Conservation (phyloP, 176 grass and related monocot genomes). For the Coix lacrymajobi region DNA sequence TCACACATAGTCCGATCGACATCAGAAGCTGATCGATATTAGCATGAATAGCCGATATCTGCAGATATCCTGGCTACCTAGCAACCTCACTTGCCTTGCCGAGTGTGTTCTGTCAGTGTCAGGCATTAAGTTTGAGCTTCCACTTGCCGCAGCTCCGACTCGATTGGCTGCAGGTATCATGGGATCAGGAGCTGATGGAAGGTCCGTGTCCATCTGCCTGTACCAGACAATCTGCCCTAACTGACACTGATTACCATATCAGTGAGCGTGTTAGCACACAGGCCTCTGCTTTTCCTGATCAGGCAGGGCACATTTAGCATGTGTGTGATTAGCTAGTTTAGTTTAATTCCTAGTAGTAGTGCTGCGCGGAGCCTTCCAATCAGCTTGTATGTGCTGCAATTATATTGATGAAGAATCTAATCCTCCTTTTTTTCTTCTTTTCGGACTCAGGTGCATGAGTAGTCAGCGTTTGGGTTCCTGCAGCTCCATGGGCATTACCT, state of each 20-base stretch:
- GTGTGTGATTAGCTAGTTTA: background rate
- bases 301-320: conserved; percentile 20
- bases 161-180: background rate
- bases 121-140: background rate
- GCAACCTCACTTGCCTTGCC: no score
- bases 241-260: background rate
- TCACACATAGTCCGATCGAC: background rate
- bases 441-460: no score
- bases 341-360: background rate
- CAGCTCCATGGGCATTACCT: background rate
- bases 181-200: background rate
- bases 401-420: background rate
- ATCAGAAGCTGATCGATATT: background rate
- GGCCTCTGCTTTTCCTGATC: background rate
- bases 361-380: background rate
- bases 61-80: background rate
- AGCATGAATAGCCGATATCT: background rate
- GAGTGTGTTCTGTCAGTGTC: background rate
- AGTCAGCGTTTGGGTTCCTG: background rate
- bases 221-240: conserved; percentile 12
- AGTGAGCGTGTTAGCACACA: background rate
- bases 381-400: background rate
- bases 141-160: background rate
- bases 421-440: background rate
- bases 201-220: background rate